These are phyloP conservation scores for Lumnitzera littorea DNA, from an alignment of 345 rosid genomes.

Conservation along the genomic window DNA sequence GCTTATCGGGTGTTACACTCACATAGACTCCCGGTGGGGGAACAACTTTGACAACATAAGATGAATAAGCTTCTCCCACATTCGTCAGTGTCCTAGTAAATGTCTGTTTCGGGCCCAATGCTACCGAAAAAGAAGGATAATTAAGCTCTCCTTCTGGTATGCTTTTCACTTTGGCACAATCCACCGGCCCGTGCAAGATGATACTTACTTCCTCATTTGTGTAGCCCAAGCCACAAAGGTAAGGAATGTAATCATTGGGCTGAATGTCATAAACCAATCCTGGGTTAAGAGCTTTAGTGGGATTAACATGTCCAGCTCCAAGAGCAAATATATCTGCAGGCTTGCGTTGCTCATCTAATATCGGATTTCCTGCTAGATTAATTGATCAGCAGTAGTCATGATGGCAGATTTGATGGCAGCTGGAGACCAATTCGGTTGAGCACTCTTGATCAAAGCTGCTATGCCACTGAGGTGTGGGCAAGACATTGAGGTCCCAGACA, in stretches of 20 bases:
- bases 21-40: slow-evolving; percentile 28
- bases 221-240: slow-evolving; percentile 33
- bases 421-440: slow-evolving; percentile 41
- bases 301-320: slow-evolving; percentile 51
- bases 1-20: slow-evolving; percentile 23
- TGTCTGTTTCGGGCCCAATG: slow-evolving; percentile 31
- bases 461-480: slow-evolving; percentile 51
- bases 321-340: slow-evolving; percentile 31
- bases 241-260: slow-evolving; percentile 33
- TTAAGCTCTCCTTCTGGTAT: slow-evolving; percentile 26
- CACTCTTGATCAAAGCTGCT: slow-evolving; percentile 30
- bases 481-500: slow-evolving; percentile 51
- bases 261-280: slow-evolving; percentile 40
- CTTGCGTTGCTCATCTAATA: slow-evolving; percentile 24
- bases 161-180: slow-evolving; percentile 7
- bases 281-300: slow-evolving; percentile 34
- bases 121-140: slow-evolving; percentile 36
- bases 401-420: slow-evolving; percentile 48
- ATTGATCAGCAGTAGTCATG: slow-evolving; percentile 30
- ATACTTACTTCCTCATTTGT: slow-evolving; percentile 9
- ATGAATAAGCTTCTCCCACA: slow-evolving; percentile 28
- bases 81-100: slow-evolving; percentile 38
- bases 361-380: slow-evolving; percentile 27
- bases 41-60: slow-evolving; percentile 14
- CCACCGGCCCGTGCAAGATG: slow-evolving; percentile 12